Conservation (phyloP, 1,284 basidiomycete species). For the Pulveroboletus sp. region DNA sequence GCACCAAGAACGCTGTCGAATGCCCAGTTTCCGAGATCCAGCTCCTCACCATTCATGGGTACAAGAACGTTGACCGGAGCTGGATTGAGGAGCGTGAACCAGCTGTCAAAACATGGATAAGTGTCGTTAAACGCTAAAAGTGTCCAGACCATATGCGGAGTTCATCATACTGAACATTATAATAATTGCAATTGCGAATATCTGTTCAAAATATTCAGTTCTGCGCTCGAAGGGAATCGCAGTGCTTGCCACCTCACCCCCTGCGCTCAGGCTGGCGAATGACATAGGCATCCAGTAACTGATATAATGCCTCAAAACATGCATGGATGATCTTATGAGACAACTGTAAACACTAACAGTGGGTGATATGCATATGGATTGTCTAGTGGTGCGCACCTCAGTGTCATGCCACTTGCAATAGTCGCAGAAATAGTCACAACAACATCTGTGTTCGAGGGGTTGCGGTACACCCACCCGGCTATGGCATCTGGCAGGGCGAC, state of each 20-base stretch:
- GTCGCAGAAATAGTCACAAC: not conserved
- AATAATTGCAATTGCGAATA: not conserved
- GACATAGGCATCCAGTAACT: no score
- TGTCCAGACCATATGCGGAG: not conserved
- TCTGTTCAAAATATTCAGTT: not conserved
- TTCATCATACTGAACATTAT: not conserved
- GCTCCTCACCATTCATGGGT: not conserved
- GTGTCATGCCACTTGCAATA: not conserved
- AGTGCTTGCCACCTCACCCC: not conserved
- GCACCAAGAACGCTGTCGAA: not conserved
- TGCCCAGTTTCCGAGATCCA: conserved; percentile 1
- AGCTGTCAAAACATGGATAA: no score
- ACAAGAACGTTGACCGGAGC: not conserved
- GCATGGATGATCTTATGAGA: not conserved
- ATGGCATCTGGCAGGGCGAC: not conserved
- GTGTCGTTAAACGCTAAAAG: no score
- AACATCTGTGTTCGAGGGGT: not conserved
- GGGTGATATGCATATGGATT: not conserved
- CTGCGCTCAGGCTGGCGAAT: no score
- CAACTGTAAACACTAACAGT: not conserved
- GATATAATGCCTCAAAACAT: no score
- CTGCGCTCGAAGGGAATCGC: not conserved
- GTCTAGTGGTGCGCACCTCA: not conserved
- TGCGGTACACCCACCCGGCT: not conserved
- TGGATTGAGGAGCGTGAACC: not conserved